Percentiles rank a stretch among this genome's conserved stretches.
Evolutionary conservation across 257 asterid species (phyloP).

Genomic region (Eustoma russellianum): DNA sequence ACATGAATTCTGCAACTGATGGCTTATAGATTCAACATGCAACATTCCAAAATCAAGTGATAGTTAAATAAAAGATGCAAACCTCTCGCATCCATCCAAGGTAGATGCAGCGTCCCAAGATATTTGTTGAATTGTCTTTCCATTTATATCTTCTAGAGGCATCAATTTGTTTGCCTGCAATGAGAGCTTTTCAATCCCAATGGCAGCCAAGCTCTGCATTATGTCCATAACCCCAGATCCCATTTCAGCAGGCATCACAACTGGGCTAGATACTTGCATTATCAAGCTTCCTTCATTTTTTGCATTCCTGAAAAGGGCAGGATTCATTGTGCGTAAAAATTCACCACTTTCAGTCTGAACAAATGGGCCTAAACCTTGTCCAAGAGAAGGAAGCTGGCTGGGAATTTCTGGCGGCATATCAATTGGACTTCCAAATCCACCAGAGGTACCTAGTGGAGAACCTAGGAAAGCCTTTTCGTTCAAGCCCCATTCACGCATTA

Average conservation of each 20-base stretch:
- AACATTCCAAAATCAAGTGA: not conserved
- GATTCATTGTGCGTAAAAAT: constrained; percentile 81
- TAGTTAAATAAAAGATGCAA: constrained; percentile 11
- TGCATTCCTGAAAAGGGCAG: constrained; percentile 50
- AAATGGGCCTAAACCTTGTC: constrained; percentile 76
- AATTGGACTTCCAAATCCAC: constrained; percentile 61
- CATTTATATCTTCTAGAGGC: constrained; percentile 92
- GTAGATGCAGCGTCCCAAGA: constrained; percentile 59
- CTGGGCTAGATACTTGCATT: constrained; percentile 89
- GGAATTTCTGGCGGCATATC: constrained; percentile 43
- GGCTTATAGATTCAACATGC: not conserved
- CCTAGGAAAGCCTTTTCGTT: constrained; percentile 57
- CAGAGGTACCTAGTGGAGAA: constrained; percentile 48
- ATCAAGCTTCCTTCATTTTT: constrained; percentile 68
- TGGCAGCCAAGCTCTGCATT: constrained; percentile 72
- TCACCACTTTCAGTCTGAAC: constrained; percentile 81
- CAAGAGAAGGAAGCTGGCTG: constrained; percentile 57
- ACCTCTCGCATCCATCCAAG: constrained; percentile 72
- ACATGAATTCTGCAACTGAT: not conserved
- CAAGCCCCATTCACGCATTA: constrained; percentile 83
- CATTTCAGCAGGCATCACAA: constrained; percentile 96
- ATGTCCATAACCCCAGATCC: constrained; percentile 82
- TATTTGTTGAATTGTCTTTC: constrained; percentile 72
- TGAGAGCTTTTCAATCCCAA: constrained; percentile 86
- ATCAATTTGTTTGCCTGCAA: constrained; percentile 86